Conservation (phyloP, 23 red algal genomes). For the Agarophyton chilense region DNA sequence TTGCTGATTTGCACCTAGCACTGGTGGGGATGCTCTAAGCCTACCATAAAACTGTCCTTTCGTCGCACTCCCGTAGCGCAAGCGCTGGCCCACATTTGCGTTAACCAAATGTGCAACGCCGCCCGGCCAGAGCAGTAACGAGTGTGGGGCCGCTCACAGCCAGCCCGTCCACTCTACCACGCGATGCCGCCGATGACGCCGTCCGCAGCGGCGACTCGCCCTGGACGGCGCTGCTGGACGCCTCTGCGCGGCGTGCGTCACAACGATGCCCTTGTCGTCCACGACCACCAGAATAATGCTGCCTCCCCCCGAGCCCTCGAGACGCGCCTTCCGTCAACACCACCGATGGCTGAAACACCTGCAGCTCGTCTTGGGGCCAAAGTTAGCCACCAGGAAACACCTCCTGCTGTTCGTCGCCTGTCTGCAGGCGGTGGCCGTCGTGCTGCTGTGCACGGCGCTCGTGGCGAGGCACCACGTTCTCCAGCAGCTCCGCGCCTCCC, state of each 20-base stretch:
- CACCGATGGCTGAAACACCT: conserved; percentile 24
- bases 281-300: neutral
- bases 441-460: neutral
- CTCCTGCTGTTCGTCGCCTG: neutral
- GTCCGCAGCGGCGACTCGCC: no score
- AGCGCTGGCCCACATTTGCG: no score
- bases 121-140: neutral
- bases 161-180: no score
- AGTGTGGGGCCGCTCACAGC: no score
- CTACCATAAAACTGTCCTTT: neutral
- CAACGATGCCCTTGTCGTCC: neutral
- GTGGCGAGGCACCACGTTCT: neutral
- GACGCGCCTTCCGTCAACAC: neutral
- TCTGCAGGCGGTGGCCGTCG: neutral
- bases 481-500: neutral
- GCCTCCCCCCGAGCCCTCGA: neutral
- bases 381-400: conserved; percentile 6
- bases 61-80: neutral
- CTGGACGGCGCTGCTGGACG: no score
- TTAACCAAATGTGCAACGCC: neutral
- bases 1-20: no score
- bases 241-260: neutral
- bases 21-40: no score
- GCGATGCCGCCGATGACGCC: no score
- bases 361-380: conserved; percentile 18